Percentiles rank a stretch among this genome's conserved stretches.
Evolutionary conservation across 2,329 filamentous ascomycete species (phyloP).

Genomic region (Clonostachys rhizophaga): DNA sequence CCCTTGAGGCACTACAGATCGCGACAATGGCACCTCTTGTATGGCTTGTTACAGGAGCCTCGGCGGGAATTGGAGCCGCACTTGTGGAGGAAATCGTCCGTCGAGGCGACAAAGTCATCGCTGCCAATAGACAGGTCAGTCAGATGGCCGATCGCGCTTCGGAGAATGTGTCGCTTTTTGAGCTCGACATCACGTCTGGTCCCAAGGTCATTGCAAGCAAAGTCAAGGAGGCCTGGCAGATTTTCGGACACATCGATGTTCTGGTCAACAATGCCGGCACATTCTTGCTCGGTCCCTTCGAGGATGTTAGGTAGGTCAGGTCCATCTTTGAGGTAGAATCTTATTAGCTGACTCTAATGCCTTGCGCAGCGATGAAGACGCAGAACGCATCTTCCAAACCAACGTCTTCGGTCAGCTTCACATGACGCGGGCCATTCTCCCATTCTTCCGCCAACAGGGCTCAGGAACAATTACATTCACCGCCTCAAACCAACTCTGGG

Average conservation of each 20-base stretch:
- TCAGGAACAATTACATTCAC: conserved; percentile 19
- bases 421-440: conserved; percentile 17
- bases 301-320: conserved; percentile 20
- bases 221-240: conserved; percentile 16
- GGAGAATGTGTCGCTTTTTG: conserved; percentile 14
- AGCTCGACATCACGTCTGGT: conserved; percentile 20
- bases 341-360: not conserved
- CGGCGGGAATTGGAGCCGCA: conserved; percentile 21
- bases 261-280: conserved; percentile 27
- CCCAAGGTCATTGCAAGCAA: conserved; percentile 7
- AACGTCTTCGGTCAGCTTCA: conserved; percentile 19
- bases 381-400: conserved; percentile 16
- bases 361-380: conserved; percentile 10
- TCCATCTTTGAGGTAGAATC: not conserved
- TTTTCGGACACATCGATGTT: conserved; percentile 25
- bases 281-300: conserved; percentile 14
- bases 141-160: conserved; percentile 11
- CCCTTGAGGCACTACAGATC: not conserved
- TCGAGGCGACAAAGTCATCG: conserved; percentile 22
- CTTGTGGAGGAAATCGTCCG: conserved; percentile 14
- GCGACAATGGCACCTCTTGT: conserved; percentile 17
- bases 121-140: conserved; percentile 16
- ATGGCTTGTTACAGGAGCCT: conserved; percentile 25
- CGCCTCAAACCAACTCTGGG: conserved; percentile 17
- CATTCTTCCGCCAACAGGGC: conserved; percentile 15